A percentile compares a stretch with the other conserved stretches of the same genome.
These are phyloP conservation scores for Hibiscus mutabilis DNA, from an alignment of 345 rosid species.

Conservation along the genomic window DNA sequence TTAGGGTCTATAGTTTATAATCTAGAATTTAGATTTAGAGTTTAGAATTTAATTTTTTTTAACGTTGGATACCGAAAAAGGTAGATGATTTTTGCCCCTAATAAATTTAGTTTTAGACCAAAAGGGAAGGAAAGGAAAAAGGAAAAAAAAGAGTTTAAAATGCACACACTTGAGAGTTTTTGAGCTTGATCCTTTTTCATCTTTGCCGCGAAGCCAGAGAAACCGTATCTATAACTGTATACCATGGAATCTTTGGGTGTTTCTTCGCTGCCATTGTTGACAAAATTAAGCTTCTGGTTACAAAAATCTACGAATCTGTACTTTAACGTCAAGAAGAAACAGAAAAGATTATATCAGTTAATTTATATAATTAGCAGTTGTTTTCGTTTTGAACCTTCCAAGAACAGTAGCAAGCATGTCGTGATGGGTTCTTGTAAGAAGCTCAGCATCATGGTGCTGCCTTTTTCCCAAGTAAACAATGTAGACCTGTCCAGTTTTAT, in stretches of 20 bases:
- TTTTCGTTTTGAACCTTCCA: slow-evolving; percentile 21
- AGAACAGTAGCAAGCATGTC: slow-evolving; percentile 25
- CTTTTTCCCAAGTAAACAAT: slow-evolving; percentile 11
- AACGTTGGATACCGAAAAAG: too few species aligned
- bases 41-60: too few species aligned
- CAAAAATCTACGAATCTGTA: background rate
- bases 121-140: too few species aligned
- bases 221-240: slow-evolving; percentile 36
- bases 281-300: background rate
- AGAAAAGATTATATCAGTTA: too few species aligned
- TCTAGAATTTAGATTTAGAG: too few species aligned
- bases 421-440: slow-evolving; percentile 22
- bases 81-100: too few species aligned
- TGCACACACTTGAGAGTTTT: too few species aligned
- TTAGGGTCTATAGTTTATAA: too few species aligned
- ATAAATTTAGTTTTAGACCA: too few species aligned
- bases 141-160: too few species aligned
- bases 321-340: too few species aligned
- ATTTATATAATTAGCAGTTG: too few species aligned
- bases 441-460: slow-evolving; percentile 11
- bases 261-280: slow-evolving; percentile 21
- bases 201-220: slow-evolving; percentile 53
- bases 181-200: background rate
- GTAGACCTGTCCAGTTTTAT: slow-evolving; percentile 7
- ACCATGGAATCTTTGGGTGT: slow-evolving; percentile 37